These are phyloP conservation scores for Pleodorina starrii DNA, from an alignment of 139 green algal genomes.

Conservation along the genomic window DNA sequence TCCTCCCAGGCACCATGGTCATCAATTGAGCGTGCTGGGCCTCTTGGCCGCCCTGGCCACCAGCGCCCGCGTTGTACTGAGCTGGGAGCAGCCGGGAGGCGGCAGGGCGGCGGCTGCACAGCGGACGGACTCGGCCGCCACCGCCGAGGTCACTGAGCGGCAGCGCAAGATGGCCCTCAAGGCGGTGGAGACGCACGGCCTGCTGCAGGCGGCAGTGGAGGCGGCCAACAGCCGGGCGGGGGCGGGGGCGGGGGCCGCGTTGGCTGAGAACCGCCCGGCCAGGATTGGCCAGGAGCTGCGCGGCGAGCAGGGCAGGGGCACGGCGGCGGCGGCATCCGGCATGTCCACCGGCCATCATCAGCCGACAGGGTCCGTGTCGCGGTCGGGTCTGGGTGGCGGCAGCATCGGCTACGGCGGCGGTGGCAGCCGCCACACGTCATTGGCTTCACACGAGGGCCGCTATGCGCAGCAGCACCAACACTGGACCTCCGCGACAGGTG, in stretches of 20 bases:
- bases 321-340: neutral
- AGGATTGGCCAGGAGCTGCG: neutral
- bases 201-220: neutral
- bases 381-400: neutral
- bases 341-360: neutral
- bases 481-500: too few relatives aligned
- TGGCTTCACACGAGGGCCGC: neutral
- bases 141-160: neutral
- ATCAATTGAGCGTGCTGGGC: conserved; percentile 7
- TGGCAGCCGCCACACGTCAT: neutral
- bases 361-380: too few relatives aligned
- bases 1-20: neutral
- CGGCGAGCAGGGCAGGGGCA: neutral
- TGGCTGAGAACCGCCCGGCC: neutral
- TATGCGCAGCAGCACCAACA: too few relatives aligned
- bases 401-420: neutral
- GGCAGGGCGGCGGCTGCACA: neutral
- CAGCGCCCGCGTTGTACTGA: neutral
- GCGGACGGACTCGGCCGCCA: neutral
- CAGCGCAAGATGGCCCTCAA: conserved; percentile 16
- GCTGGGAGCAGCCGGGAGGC: neutral
- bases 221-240: neutral
- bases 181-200: neutral
- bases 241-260: neutral
- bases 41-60: neutral